Evolutionary conservation across 2,329 filamentous ascomycete species (phyloP).

Genomic region (Phialophora verrucosa): DNA sequence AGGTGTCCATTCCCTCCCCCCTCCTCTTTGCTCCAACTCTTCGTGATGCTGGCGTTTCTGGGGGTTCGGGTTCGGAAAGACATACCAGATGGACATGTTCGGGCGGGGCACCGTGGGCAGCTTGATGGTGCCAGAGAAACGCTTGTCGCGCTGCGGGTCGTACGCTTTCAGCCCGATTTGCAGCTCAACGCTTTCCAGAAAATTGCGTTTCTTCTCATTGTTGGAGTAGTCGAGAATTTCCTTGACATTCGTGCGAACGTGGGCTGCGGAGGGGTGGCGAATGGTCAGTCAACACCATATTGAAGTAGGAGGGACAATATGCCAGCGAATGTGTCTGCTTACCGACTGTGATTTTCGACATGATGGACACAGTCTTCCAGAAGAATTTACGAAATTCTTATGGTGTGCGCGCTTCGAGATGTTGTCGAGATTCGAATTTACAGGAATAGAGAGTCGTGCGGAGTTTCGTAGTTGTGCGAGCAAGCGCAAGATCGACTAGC

Average conservation of each 20-base stretch:
- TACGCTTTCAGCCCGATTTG: constrained; percentile 98
- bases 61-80: not conserved
- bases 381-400: constrained; percentile 71
- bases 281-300: too few relatives aligned
- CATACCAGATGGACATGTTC: constrained; percentile 81
- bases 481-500: not conserved
- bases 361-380: constrained; percentile 79
- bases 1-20: constrained; percentile 15
- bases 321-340: constrained; percentile 49
- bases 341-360: constrained; percentile 68
- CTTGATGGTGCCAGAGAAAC: constrained; percentile 99
- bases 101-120: constrained; percentile 76
- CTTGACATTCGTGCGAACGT: constrained; percentile 76
- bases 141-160: constrained; percentile 99
- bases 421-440: constrained; percentile 10
- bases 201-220: constrained; percentile 97
- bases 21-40: not conserved
- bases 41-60: not conserved
- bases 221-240: constrained; percentile 93
- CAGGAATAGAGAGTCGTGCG: not conserved
- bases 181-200: constrained; percentile 84
- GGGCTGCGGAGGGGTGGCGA: too few relatives aligned
- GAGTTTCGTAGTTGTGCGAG: constrained; percentile 19
- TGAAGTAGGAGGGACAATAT: too few relatives aligned
- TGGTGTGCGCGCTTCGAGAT: constrained; percentile 68